Conservation (phyloP, 2,329 filamentous ascomycete genomes). For the Aspergillus fructus region DNA sequence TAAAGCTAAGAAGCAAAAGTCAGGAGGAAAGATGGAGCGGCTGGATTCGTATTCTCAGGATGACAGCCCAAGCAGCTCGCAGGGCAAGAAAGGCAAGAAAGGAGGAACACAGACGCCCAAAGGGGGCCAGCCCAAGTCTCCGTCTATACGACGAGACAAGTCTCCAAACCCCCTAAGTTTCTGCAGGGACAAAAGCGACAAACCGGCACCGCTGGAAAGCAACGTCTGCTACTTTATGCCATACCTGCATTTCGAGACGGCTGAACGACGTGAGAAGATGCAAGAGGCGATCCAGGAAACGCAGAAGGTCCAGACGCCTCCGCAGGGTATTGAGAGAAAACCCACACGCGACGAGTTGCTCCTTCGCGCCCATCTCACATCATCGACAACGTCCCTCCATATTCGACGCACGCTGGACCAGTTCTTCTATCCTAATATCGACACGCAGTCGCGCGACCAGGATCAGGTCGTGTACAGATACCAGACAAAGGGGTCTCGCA, state of each 20-base stretch:
- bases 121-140: conserved; percentile 32
- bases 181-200: conserved; percentile 27
- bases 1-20: conserved; percentile 29
- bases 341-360: conserved; percentile 35
- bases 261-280: conserved; percentile 56
- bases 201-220: conserved; percentile 16
- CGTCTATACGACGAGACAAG: conserved; percentile 33
- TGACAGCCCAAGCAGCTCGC: conserved; percentile 19
- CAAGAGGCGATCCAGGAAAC: conserved; percentile 51
- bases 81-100: conserved; percentile 32
- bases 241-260: conserved; percentile 65
- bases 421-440: conserved; percentile 62
- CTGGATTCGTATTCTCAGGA: conserved; percentile 27
- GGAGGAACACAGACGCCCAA: conserved; percentile 26
- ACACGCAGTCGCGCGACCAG: conserved; percentile 59
- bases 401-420: conserved; percentile 64
- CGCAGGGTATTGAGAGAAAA: conserved; percentile 28
- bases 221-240: conserved; percentile 56
- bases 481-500: conserved; percentile 39
- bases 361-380: conserved; percentile 38
- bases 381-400: conserved; percentile 46
- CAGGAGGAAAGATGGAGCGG: conserved; percentile 26
- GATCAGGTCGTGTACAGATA: conserved; percentile 67
- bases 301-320: conserved; percentile 30
- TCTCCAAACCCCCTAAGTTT: conserved; percentile 38